Percentiles rank a stretch among this genome's conserved stretches.
phyloP scores from a whole-genome alignment of 208 protist species.

The Naegleria lovaniensis region DNA sequence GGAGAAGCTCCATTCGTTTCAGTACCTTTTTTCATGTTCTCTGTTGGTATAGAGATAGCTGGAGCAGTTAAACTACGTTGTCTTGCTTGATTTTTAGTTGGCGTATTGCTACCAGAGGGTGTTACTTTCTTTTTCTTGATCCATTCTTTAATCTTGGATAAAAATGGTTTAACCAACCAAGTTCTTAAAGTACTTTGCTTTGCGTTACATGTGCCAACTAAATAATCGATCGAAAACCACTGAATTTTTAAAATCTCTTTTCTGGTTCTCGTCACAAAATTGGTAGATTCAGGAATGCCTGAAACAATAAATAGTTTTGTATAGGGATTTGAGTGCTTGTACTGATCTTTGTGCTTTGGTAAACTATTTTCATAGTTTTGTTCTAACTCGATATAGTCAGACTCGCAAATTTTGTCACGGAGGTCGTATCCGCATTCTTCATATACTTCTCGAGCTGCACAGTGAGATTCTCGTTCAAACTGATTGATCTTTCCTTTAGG shows the following conservation, averaged over 20 bases:
- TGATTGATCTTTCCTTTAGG: conserved; percentile 11
- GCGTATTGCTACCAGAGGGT: background rate
- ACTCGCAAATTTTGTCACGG: background rate
- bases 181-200: background rate
- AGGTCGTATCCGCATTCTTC: background rate
- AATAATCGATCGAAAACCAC: background rate
- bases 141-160: background rate
- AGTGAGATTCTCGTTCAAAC: background rate
- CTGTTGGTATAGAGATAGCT: background rate
- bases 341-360: background rate
- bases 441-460: background rate
- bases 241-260: background rate
- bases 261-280: background rate
- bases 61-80: background rate
- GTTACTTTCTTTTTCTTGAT: background rate
- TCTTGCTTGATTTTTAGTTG: background rate
- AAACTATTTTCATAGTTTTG: background rate
- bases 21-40: background rate
- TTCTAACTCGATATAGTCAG: background rate
- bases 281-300: background rate
- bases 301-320: background rate
- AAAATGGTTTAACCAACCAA: background rate
- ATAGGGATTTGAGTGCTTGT: background rate
- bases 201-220: background rate
- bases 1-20: background rate